Conservation (phyloP, 805 yeast species). For the Sporopachydermia lactativora region DNA sequence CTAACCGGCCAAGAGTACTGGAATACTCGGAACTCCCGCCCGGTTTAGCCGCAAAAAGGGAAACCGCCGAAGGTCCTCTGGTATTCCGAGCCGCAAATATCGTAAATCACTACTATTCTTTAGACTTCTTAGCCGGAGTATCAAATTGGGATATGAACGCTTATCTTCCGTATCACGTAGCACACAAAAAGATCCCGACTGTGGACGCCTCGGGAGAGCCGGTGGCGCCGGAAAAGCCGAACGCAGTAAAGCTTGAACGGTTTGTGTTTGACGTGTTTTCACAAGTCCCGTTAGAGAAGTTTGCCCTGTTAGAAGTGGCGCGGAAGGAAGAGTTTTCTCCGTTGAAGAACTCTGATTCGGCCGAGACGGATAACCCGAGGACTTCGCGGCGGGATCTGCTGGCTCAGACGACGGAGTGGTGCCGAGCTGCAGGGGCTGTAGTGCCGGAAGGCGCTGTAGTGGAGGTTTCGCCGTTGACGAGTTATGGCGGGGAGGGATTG, state of each 20-base stretch:
- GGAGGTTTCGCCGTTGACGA: conserved; percentile 65
- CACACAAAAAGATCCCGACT: conserved; percentile 72
- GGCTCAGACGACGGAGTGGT: conserved; percentile 62
- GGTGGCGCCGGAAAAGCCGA: conserved; percentile 56
- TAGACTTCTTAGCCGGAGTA: conserved; percentile 48
- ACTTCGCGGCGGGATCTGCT: conserved; percentile 59
- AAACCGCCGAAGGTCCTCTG: conserved; percentile 42
- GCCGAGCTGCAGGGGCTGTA: conserved; percentile 51
- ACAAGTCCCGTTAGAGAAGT: conserved; percentile 48
- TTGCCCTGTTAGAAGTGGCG: conserved; percentile 87
- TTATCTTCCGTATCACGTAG: conserved; percentile 85
- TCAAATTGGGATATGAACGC: conserved; percentile 57
- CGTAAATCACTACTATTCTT: conserved; percentile 90
- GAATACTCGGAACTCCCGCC: conserved; percentile 85
- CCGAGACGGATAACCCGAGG: conserved; percentile 73
- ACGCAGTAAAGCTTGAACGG: conserved; percentile 92
- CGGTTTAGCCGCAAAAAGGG: conserved; percentile 56
- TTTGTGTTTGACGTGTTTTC: conserved; percentile 95
- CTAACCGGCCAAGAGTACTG: conserved; percentile 69
- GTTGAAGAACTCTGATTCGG: conserved; percentile 77
- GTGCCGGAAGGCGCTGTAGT: conserved; percentile 30
- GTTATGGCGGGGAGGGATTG: conserved; percentile 66
- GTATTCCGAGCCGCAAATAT: conserved; percentile 89
- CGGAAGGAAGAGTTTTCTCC: conserved; percentile 85
- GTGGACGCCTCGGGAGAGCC: conserved; percentile 35